Base-by-base conservation (phyloP, 2,329 filamentous ascomycete genomes). In the Apiospora marii region DNA sequence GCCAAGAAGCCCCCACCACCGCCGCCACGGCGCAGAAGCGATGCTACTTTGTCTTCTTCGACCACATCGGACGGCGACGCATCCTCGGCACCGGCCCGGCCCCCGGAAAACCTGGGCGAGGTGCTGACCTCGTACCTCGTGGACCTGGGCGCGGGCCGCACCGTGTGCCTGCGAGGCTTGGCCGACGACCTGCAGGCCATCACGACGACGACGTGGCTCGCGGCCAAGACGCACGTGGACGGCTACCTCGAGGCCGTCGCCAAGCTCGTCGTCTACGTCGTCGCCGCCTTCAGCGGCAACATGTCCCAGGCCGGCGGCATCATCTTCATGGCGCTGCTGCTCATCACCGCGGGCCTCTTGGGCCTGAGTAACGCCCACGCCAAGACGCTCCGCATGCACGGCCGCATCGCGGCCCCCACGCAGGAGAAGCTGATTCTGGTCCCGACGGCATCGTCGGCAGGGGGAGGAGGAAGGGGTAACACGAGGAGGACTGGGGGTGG, bases 231-330 rank as follows among this genome's bases (percentile, higher is more conserved):
- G 0, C 80, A 83, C 37, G 67, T 85, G 2, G 87, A 91, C 74
- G 84, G 85, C 43, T 88, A 86, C 75, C 79, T 89, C 70, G 86
- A 87, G 73, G 87, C 88, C 0, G 77, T 81, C 0, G 86, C 89
- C 13, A 91, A 89, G 74, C 75, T 92, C 67, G 82, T 89, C 72
- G 89, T 91, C 4, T 92, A 90, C 76, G 76, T 90, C 3, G 87
- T 87, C 61, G 89, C 88, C 7, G 85, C 86, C 1, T 79, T 91
- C 27, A 86, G 87, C 72, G 87, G 85, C 14, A 91, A 91, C 78
- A 85, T 89, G 72, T 85, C 84, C 0, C 85, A 89, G 76, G 82
- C 82, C 0, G 88, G 88, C 4, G 85, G 87, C 48, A 79, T 90
- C 13, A 80, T 87, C 4, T 82, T 91, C 51, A 83, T 90, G 74